phyloP scores from a whole-genome alignment of 2,329 filamentous ascomycete genomes.

The Dactylonectria macrodidyma region DNA sequence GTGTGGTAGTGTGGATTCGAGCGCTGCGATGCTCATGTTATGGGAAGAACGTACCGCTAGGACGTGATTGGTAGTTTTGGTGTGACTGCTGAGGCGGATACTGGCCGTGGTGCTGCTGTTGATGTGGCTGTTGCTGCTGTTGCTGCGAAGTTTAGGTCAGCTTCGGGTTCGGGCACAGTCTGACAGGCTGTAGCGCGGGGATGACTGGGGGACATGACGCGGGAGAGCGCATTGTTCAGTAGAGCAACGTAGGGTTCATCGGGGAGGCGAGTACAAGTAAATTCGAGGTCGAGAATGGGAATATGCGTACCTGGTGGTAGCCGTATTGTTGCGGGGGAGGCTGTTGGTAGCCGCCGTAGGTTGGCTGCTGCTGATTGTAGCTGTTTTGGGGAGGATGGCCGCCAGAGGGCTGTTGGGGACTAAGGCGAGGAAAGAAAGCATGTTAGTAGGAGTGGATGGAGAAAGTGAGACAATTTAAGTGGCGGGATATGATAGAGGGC shows the following conservation, averaged over 20 bases:
- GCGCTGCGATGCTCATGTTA: not conserved
- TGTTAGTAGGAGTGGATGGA: constrained; percentile 44
- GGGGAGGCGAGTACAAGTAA: not conserved
- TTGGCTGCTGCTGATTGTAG: constrained; percentile 64
- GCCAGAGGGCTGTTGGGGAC: constrained; percentile 59
- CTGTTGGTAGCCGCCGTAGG: constrained; percentile 61
- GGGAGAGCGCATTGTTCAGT: not conserved
- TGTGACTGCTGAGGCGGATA: constrained; percentile 59
- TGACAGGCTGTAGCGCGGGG: constrained; percentile 10
- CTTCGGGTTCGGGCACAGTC: constrained; percentile 7
- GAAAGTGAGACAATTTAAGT: not conserved
- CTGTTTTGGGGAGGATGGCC: constrained; percentile 61
- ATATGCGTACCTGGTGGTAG: constrained; percentile 54
- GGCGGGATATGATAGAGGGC: constrained; percentile 20
- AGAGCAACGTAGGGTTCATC: not conserved
- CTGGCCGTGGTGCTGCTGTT: constrained; percentile 52
- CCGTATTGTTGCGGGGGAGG: constrained; percentile 61
- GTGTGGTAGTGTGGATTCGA: not conserved
- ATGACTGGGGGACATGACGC: not conserved
- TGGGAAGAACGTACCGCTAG: constrained; percentile 52
- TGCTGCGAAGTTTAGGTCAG: constrained; percentile 41
- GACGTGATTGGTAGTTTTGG: constrained; percentile 64
- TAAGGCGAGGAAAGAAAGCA: constrained; percentile 41
- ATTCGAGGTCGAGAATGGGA: not conserved
- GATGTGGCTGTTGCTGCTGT: constrained; percentile 54